phyloP scores from a whole-genome alignment of 345 rosid species.

The Populus nigra region DNA sequence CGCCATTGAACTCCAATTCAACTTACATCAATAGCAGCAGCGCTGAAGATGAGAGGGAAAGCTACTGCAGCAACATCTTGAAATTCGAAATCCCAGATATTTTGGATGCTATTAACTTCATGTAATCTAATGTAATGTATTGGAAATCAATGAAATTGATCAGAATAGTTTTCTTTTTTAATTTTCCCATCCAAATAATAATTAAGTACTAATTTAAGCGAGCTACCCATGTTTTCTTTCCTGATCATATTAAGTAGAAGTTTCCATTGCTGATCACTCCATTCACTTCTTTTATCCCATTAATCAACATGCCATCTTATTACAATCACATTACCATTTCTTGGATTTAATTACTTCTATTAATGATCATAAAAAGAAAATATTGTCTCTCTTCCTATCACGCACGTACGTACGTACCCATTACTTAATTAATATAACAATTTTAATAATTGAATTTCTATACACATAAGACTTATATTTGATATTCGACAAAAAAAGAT shows the following conservation, averaged over 20 bases:
- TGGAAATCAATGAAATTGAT: conserved; percentile 6
- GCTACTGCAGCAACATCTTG: conserved; percentile 58
- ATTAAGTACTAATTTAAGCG: background rate
- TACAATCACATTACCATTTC: background rate
- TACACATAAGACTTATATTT: background rate
- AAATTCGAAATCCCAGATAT: conserved; percentile 61
- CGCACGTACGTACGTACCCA: background rate
- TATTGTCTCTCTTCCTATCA: background rate
- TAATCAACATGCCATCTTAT: background rate
- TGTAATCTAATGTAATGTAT: conserved; percentile 26
- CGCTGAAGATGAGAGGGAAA: conserved; percentile 79
- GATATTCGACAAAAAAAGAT: no score
- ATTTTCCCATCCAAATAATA: background rate
- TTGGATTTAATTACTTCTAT: background rate
- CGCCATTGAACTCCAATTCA: conserved; percentile 58
- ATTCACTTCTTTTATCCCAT: background rate
- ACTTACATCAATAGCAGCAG: conserved; percentile 42
- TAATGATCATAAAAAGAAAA: background rate
- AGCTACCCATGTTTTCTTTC: background rate
- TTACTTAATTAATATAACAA: no score
- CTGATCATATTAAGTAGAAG: background rate
- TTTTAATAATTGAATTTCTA: no score
- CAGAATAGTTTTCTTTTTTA: background rate
- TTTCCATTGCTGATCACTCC: conserved; percentile 21
- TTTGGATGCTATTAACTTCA: conserved; percentile 54